Conservation (phyloP, 768 basidiomycete genomes). For the Erythrobasidium yunnanense region DNA sequence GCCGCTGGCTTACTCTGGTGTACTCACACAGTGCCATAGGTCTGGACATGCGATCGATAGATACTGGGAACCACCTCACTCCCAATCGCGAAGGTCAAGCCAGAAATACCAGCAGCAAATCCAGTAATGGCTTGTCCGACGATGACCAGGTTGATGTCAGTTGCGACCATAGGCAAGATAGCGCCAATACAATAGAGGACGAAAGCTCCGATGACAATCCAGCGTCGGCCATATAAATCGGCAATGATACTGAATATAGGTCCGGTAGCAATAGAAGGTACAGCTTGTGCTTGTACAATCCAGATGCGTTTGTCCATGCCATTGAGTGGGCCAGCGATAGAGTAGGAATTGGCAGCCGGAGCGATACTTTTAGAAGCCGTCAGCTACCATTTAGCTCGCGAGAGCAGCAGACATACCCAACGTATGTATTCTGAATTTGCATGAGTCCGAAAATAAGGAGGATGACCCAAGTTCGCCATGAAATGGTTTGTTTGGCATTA, state of each 20-base stretch:
- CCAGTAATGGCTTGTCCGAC: not conserved
- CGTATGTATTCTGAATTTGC: slow-evolving; percentile 6
- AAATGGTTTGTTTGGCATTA: not conserved
- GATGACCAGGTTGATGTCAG: not conserved
- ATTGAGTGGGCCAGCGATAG: not conserved
- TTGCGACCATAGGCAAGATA: slow-evolving; percentile 13
- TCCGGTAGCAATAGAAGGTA: not conserved
- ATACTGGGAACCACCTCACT: slow-evolving; percentile 3
- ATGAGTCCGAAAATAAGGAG: not conserved
- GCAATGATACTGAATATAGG: slow-evolving; percentile 7
- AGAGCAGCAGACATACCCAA: not conserved
- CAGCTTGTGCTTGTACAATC: slow-evolving; percentile 13
- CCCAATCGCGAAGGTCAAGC: not conserved
- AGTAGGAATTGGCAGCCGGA: not conserved
- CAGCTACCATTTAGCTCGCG: not conserved
- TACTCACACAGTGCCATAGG: not conserved
- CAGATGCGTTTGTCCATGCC: slow-evolving; percentile 3
- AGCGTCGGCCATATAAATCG: slow-evolving; percentile 13
- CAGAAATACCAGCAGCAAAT: not conserved
- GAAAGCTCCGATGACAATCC: not conserved
- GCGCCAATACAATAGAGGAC: not conserved
- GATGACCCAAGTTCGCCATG: not conserved
- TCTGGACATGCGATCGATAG: not conserved
- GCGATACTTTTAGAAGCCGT: not conserved
- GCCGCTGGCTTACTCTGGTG: not conserved